Percentiles rank a stretch among this genome's conserved stretches.
Evolutionary conservation across 1,139 yeast genomes (phyloP).

Genomic region (Nakaseomyces nivariensis): DNA sequence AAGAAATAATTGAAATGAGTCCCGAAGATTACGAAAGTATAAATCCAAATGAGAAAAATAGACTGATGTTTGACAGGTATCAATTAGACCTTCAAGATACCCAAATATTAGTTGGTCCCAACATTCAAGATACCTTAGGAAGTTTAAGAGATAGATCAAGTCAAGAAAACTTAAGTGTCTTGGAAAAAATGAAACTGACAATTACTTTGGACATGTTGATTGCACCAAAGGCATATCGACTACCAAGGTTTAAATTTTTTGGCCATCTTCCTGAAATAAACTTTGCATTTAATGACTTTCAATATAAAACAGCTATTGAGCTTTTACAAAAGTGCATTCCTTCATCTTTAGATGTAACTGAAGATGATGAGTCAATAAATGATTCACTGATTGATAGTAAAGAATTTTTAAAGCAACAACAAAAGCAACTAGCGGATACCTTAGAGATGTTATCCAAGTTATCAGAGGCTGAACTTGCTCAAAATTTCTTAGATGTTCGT

Average conservation of each 20-base stretch:
- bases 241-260: slow-evolving; percentile 63
- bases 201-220: slow-evolving; percentile 74
- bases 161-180: slow-evolving; percentile 36
- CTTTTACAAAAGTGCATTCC: slow-evolving; percentile 67
- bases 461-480: slow-evolving; percentile 31
- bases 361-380: slow-evolving; percentile 14
- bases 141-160: slow-evolving; percentile 46
- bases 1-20: slow-evolving; percentile 58
- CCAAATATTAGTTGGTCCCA: slow-evolving; percentile 79
- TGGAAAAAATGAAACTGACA: slow-evolving; percentile 68
- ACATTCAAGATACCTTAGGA: slow-evolving; percentile 64
- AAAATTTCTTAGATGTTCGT: slow-evolving; percentile 59
- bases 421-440: slow-evolving; percentile 15
- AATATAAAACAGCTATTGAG: slow-evolving; percentile 79
- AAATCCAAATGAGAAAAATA: slow-evolving; percentile 64
- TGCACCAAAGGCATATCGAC: slow-evolving; percentile 63
- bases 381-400: slow-evolving; percentile 22
- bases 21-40: slow-evolving; percentile 55
- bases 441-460: slow-evolving; percentile 13
- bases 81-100: slow-evolving; percentile 72
- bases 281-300: slow-evolving; percentile 74
- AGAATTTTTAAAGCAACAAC: slow-evolving; percentile 11
- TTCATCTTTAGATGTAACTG: slow-evolving; percentile 34
- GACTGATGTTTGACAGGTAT: slow-evolving; percentile 85
- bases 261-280: slow-evolving; percentile 72